Conservation (phyloP, 345 rosid genomes). For the Murraya koenigii region DNA sequence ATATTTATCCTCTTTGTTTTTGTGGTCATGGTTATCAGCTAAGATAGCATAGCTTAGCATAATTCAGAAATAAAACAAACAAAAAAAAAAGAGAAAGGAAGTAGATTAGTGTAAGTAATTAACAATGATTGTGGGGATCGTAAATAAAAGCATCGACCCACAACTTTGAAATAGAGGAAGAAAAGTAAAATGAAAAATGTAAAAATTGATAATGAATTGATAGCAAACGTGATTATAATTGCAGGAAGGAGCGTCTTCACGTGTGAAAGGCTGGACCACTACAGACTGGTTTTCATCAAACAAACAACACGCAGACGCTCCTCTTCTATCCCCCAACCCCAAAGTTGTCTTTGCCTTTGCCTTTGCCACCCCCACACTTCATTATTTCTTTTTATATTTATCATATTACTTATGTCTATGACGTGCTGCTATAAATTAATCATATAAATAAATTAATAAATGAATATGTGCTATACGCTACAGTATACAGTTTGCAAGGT, state of each 20-base stretch:
- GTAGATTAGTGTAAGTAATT: background rate
- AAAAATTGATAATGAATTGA: slow-evolving; percentile 41
- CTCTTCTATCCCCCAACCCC: slow-evolving; percentile 24
- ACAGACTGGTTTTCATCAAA: slow-evolving; percentile 20
- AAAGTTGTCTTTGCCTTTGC: background rate
- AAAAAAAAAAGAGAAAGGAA: too few relatives aligned
- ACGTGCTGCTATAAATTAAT: background rate
- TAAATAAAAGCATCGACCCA: background rate
- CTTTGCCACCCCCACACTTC: background rate
- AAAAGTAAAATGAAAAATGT: background rate
- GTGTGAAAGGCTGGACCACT: slow-evolving; percentile 60
- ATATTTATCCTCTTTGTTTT: too few relatives aligned
- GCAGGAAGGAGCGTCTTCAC: slow-evolving; percentile 80
- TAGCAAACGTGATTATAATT: slow-evolving; percentile 56
- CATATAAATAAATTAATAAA: background rate
- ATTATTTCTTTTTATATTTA: background rate
- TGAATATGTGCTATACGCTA: background rate
- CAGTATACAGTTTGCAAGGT: background rate
- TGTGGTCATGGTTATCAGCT: background rate
- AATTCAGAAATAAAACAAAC: background rate
- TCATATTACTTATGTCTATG: background rate
- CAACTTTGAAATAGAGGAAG: background rate
- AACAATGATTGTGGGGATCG: background rate
- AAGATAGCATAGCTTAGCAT: too few relatives aligned
- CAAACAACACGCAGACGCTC: slow-evolving; percentile 32